These are phyloP conservation scores for Silybum marianum DNA, from an alignment of 129 eudicot species.

Conservation along the genomic window DNA sequence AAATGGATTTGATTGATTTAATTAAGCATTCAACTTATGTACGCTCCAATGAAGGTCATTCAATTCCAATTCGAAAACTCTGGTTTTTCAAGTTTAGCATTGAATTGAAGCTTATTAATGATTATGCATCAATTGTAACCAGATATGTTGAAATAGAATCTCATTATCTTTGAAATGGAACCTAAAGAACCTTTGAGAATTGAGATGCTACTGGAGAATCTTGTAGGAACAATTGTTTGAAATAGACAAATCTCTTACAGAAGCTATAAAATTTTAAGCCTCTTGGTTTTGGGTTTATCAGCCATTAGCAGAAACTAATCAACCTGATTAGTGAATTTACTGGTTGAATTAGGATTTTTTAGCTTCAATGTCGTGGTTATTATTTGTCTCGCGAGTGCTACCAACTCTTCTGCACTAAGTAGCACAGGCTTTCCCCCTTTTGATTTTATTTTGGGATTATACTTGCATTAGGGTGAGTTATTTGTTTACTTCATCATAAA, in stretches of 20 bases:
- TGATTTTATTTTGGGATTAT: neutral
- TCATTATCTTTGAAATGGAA: neutral
- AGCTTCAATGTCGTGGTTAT: neutral
- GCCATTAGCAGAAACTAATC: neutral
- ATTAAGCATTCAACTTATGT: neutral
- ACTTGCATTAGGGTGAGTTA: neutral
- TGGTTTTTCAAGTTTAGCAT: conserved; percentile 12
- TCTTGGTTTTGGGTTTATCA: neutral
- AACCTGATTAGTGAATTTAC: conserved; percentile 12
- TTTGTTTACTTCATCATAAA: neutral
- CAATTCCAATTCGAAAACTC: conserved; percentile 2
- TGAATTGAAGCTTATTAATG: neutral
- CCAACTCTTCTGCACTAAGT: neutral
- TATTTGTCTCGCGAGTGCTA: neutral
- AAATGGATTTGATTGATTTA: neutral
- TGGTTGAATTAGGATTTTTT: neutral
- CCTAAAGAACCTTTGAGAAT: neutral
- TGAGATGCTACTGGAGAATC: neutral
- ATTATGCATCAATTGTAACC: neutral
- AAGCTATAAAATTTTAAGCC: neutral
- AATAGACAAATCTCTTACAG: neutral
- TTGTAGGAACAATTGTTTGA: conserved; percentile 1
- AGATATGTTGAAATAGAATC: neutral
- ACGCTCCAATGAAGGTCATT: neutral
- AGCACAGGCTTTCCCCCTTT: neutral